Percentiles rank a stretch among this genome's conserved stretches.
Conservation (phyloP, 1,284 basidiomycete genomes). For the Trametes hirsuta region DNA sequence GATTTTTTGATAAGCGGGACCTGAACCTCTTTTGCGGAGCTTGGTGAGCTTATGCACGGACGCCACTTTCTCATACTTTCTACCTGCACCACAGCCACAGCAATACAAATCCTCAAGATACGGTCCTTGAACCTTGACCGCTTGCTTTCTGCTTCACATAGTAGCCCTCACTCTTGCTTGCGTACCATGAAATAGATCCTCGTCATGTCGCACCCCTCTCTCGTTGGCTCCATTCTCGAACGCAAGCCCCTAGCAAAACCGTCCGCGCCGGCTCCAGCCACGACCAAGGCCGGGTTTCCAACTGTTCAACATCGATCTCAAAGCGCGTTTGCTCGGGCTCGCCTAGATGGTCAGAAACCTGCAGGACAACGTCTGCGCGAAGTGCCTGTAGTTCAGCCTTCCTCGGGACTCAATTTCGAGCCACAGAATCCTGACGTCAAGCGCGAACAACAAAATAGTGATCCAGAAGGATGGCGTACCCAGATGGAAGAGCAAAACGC, state of each 20-base stretch:
- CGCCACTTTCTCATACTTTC: not conserved
- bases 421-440: not conserved
- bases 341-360: slow-evolving; percentile 38
- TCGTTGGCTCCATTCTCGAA: slow-evolving; percentile 65
- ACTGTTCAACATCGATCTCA: slow-evolving; percentile 62
- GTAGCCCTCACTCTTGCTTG: not conserved
- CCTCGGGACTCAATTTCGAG: not conserved
- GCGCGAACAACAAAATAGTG: not conserved
- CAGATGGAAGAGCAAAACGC: slow-evolving; percentile 48
- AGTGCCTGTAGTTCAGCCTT: slow-evolving; percentile 22
- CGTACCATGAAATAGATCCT: not conserved
- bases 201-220: slow-evolving; percentile 24
- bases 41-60: not conserved
- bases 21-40: not conserved
- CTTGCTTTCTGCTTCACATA: not conserved
- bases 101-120: not conserved
- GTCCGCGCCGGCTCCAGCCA: slow-evolving; percentile 31
- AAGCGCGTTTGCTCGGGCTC: slow-evolving; percentile 59
- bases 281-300: slow-evolving; percentile 55
- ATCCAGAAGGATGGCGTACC: slow-evolving; percentile 32
- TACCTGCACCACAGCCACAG: not conserved
- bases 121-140: not conserved
- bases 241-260: slow-evolving; percentile 44
- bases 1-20: no score
- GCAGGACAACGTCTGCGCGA: slow-evolving; percentile 12